These are phyloP conservation scores for Pseudodiploospora longispora DNA, from an alignment of 2,329 filamentous ascomycete species.

Conservation along the genomic window DNA sequence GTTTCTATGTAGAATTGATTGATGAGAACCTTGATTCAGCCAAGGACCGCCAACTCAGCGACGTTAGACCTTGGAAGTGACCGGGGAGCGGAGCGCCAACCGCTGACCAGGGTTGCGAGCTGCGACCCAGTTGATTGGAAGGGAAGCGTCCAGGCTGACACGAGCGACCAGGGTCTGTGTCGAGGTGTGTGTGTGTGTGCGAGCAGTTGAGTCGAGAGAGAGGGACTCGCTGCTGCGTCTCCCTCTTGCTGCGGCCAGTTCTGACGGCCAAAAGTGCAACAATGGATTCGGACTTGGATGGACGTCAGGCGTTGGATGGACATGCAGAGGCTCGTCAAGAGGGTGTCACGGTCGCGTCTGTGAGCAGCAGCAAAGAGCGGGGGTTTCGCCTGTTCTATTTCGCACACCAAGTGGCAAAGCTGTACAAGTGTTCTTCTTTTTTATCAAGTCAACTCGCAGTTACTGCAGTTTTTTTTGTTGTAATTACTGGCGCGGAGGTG, in stretches of 20 bases:
- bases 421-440: no score
- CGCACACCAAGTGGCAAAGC: no score
- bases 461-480: no score
- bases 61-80: slow-evolving; percentile 10
- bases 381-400: not conserved
- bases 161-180: slow-evolving; percentile 6
- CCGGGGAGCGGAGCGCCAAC: slow-evolving; percentile 13
- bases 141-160: slow-evolving; percentile 9
- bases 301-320: no score
- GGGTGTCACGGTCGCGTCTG: no score
- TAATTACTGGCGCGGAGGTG: no score
- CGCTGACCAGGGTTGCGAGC: slow-evolving; percentile 10
- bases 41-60: slow-evolving; percentile 11
- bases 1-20: not conserved
- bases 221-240: no score
- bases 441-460: no score
- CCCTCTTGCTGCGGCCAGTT: not conserved
- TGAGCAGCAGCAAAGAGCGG: not conserved
- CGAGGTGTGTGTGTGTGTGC: not conserved
- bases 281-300: no score
- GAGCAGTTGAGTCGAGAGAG: not conserved
- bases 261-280: not conserved
- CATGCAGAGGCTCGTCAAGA: no score
- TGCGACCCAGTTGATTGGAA: slow-evolving; percentile 8
- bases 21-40: slow-evolving; percentile 10